Percentiles rank a stretch among this genome's conserved stretches.
These are phyloP conservation scores for Lasiosphaeria miniovina DNA, from an alignment of 495 filamentous ascomycete genomes.

Conservation along the genomic window DNA sequence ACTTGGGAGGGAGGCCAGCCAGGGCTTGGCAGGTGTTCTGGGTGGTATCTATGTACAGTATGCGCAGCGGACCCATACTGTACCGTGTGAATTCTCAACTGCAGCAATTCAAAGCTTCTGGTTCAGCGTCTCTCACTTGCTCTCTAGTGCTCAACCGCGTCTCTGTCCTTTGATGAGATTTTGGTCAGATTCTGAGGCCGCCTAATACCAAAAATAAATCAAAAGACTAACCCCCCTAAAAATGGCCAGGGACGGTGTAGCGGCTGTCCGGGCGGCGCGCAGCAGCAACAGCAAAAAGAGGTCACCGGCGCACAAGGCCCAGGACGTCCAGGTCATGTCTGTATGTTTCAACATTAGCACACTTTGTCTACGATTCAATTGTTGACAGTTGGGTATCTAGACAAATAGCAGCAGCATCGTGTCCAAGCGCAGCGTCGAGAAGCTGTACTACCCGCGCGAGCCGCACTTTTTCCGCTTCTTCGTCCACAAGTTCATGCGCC, in stretches of 20 bases:
- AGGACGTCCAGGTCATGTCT: slow-evolving; percentile 69
- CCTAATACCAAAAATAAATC: too few relatives aligned
- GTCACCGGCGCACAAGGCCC: slow-evolving; percentile 19
- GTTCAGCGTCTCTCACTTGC: too few relatives aligned
- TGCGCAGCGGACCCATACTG: not conserved
- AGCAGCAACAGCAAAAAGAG: too few relatives aligned
- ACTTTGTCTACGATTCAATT: not conserved
- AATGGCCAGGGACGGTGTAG: not conserved
- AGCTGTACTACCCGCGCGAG: slow-evolving; percentile 69
- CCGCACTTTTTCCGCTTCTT: slow-evolving; percentile 84
- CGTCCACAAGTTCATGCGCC: slow-evolving; percentile 74
- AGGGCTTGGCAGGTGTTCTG: not conserved
- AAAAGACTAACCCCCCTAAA: too few relatives aligned
- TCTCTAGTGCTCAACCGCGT: too few relatives aligned
- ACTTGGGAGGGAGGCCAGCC: too few relatives aligned
- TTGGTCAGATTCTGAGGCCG: too few relatives aligned
- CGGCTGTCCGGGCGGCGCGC: not conserved
- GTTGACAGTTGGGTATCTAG: slow-evolving; percentile 32
- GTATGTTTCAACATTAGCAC: slow-evolving; percentile 39
- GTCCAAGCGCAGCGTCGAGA: slow-evolving; percentile 85
- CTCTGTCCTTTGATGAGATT: too few relatives aligned
- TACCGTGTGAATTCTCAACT: not conserved
- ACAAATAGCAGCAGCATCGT: slow-evolving; percentile 90
- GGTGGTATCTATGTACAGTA: not conserved
- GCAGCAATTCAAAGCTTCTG: too few relatives aligned